A percentile compares a stretch with the other conserved stretches of the same genome.
Conservation (phyloP, 2,329 filamentous ascomycete genomes). For the Arthroderma sp. region DNA sequence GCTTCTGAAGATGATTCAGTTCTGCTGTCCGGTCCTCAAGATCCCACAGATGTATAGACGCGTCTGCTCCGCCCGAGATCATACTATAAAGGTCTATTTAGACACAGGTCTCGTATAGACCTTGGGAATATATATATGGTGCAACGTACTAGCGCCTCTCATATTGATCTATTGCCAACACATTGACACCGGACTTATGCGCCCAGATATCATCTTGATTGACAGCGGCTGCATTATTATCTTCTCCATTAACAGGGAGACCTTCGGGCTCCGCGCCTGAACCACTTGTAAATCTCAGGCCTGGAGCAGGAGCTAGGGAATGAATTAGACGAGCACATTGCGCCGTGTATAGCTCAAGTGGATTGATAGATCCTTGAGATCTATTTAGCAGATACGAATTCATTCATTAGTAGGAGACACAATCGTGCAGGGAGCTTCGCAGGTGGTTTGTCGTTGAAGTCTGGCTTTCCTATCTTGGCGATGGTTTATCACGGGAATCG, state of each 20-base stretch:
- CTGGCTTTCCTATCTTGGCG: background rate
- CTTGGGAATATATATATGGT: background rate
- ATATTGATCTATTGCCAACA: constrained; percentile 67
- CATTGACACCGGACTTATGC: constrained; percentile 66
- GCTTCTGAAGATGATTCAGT: constrained; percentile 39
- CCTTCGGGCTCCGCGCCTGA: constrained; percentile 10
- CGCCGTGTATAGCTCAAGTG: constrained; percentile 50
- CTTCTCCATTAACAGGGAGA: background rate
- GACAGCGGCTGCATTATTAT: constrained; percentile 9
- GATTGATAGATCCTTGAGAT: constrained; percentile 54
- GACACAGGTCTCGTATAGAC: background rate
- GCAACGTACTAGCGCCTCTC: constrained; percentile 55
- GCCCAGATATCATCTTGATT: constrained; percentile 33
- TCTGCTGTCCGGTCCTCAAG: constrained; percentile 47
- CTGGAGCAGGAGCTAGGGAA: constrained; percentile 53
- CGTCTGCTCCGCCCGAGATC: constrained; percentile 74
- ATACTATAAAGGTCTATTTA: constrained; percentile 38
- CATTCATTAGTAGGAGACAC: constrained; percentile 45
- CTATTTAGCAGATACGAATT: constrained; percentile 64
- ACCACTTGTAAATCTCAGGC: constrained; percentile 57
- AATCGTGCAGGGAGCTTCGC: too few species aligned
- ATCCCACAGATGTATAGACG: constrained; percentile 76
- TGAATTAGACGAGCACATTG: constrained; percentile 54
- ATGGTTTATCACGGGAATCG: background rate
- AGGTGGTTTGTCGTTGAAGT: background rate